Evolutionary conservation across 2,329 filamentous ascomycete genomes (phyloP), one percentile per base, ranked within the genome.

Genomic region (Fusarium xyrophilum): DNA sequence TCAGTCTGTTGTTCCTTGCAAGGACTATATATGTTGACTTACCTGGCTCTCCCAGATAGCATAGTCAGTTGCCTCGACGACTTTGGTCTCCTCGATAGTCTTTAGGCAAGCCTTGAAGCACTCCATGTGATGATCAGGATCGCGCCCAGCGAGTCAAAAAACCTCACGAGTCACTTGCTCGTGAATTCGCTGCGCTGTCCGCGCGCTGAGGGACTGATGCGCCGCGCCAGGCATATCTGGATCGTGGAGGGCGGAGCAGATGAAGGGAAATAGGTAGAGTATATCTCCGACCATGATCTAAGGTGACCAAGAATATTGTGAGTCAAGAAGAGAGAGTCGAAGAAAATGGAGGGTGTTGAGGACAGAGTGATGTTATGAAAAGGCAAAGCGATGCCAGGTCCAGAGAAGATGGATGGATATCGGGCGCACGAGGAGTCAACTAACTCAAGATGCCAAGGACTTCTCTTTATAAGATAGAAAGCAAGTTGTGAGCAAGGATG

Each of bases 71-170:
- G 61, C 39, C 13, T 40, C 23, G 35, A 64, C 13, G 39, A 58
- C 28, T 6, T 52, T 39, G 11, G 61, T 64, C 5, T 32, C 35
- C 9, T 47, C 14, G 3, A 57, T 55, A 19, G 30, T 36, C 12
- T 42, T 33, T 8, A 64, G 11, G 39, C 61, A 64, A 14, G 51
- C 44, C 9, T 28, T 19, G 38, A 58, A 63, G 30, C 61, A 63
- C 5, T n/a, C 12, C 7, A n/a, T 8, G 6, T 63, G 59, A 12
- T 33, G 8, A 3, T 21, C 17, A 3, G 52, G 46, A n/a, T 63
- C 43, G 25, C 52, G 39, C 1, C 39, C 39, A 12, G 44, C 40
- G 21, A 63, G 40, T 19, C 17, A 23, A 32, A 63, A 64, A n/a
- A 63, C 27, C 23, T 64, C 52, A 32, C 30, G 9, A n/a, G 23